Conservation (phyloP, 2,329 filamentous ascomycete genomes). For the Sporothrix curviconia region DNA sequence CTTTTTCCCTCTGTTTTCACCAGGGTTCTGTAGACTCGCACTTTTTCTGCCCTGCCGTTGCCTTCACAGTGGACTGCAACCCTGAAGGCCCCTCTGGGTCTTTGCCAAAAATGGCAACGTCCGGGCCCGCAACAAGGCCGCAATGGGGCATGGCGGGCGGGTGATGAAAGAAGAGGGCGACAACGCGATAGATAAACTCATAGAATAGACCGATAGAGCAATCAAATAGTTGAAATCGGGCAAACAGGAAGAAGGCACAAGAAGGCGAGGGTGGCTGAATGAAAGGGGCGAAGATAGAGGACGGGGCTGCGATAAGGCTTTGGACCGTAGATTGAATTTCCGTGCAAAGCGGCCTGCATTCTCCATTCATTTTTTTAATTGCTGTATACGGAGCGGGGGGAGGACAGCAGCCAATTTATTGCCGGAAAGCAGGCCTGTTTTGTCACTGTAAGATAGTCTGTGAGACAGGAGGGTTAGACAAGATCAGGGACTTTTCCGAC, state of each 20-base stretch:
- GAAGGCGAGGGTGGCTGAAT: background rate
- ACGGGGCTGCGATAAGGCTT: background rate
- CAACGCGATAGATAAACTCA: background rate
- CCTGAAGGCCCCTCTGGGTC: constrained; percentile 1
- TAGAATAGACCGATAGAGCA: background rate
- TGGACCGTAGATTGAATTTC: background rate
- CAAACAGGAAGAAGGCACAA: background rate
- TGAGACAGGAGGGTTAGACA: too few species aligned
- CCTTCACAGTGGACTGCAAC: background rate
- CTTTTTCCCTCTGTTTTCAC: background rate
- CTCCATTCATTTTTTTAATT: background rate
- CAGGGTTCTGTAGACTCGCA: background rate
- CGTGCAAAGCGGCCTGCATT: background rate
- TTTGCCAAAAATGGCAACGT: constrained; percentile 1
- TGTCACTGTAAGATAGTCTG: too few species aligned
- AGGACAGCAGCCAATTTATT: too few species aligned
- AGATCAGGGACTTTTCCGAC: too few species aligned
- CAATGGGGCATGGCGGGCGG: constrained; percentile 13
- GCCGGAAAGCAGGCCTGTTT: too few species aligned
- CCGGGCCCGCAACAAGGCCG: constrained; percentile 9
- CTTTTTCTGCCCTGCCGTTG: background rate
- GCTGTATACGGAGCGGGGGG: too few species aligned
- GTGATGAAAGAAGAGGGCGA: constrained; percentile 4
- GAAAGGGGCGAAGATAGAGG: background rate
- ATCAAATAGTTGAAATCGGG: background rate